phyloP scores from a whole-genome alignment of 2,329 filamentous ascomycete genomes.

The Ascochyta pisi region DNA sequence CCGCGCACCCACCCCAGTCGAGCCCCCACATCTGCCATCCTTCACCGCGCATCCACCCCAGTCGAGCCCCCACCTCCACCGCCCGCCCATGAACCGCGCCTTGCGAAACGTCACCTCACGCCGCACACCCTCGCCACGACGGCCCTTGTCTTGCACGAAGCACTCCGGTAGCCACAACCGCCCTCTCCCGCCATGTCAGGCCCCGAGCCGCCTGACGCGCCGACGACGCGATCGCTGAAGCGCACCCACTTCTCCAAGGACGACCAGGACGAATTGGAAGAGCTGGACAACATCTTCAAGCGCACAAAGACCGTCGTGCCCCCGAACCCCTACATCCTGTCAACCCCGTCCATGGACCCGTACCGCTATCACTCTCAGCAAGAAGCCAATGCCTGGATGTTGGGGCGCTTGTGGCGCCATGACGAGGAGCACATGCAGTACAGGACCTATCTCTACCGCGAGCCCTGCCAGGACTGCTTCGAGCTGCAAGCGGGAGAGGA shows the following conservation, averaged over 20 bases:
- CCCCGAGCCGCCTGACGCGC: slow-evolving; percentile 35
- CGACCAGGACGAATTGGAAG: slow-evolving; percentile 48
- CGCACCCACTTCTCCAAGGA: slow-evolving; percentile 34
- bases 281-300: slow-evolving; percentile 51
- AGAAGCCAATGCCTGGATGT: slow-evolving; percentile 51
- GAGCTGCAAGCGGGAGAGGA: slow-evolving; percentile 61
- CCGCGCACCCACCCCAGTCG: not conserved
- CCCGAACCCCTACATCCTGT: slow-evolving; percentile 55
- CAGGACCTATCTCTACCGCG: slow-evolving; percentile 66
- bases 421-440: slow-evolving; percentile 68
- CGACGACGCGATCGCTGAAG: slow-evolving; percentile 37
- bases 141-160: not conserved
- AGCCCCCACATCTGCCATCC: not conserved
- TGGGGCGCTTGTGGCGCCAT: slow-evolving; percentile 60
- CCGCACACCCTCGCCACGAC: not conserved
- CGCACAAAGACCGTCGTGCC: slow-evolving; percentile 53
- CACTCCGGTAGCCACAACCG: not conserved
- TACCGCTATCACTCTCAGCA: slow-evolving; percentile 54
- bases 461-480: slow-evolving; percentile 58
- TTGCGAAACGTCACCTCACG: slow-evolving; percentile 11
- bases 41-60: slow-evolving; percentile 1
- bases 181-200: slow-evolving; percentile 39
- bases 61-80: slow-evolving; percentile 3
- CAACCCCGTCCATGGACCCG: slow-evolving; percentile 55
- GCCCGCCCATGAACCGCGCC: slow-evolving; percentile 23